A percentile compares a stretch with the other conserved stretches of the same genome.
Conservation (phyloP, 2,329 filamentous ascomycete genomes). For the Calonectria fujianensis region DNA sequence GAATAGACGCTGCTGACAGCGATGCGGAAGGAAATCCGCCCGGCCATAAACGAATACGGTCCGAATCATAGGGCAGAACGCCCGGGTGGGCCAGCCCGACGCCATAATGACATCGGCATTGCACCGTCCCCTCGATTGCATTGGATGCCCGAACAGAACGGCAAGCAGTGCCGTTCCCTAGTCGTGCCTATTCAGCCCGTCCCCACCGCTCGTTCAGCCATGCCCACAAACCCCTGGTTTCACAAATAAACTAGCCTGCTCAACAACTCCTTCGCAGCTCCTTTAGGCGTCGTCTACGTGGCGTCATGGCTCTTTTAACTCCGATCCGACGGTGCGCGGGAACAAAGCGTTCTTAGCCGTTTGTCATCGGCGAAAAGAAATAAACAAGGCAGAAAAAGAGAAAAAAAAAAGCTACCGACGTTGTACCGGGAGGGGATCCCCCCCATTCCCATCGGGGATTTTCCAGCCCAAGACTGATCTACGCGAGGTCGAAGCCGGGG, state of each 20-base stretch:
- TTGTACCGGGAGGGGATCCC: background rate
- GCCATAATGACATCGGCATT: background rate
- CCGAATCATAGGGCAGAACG: background rate
- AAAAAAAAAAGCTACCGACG: conserved; percentile 4
- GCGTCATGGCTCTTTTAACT: background rate
- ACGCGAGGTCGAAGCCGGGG: background rate
- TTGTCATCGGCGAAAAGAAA: background rate
- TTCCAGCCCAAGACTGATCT: background rate
- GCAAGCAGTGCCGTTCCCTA: background rate
- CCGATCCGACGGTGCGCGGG: background rate
- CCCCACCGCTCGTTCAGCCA: background rate
- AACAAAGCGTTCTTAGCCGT: background rate
- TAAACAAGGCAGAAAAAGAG: too few species aligned
- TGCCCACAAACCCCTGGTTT: background rate
- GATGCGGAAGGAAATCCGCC: background rate
- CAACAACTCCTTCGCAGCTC: background rate
- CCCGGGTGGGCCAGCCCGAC: conserved; percentile 8
- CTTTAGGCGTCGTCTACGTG: background rate
- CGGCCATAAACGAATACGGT: background rate
- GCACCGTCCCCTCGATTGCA: background rate
- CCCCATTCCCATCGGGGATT: conserved; percentile 9
- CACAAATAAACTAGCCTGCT: background rate
- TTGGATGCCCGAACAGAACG: background rate
- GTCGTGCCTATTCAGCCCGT: background rate
- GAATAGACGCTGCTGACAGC: background rate